These are phyloP conservation scores for Xylariales sp. DNA, from an alignment of 2,329 filamentous ascomycete genomes.

Conservation along the genomic window DNA sequence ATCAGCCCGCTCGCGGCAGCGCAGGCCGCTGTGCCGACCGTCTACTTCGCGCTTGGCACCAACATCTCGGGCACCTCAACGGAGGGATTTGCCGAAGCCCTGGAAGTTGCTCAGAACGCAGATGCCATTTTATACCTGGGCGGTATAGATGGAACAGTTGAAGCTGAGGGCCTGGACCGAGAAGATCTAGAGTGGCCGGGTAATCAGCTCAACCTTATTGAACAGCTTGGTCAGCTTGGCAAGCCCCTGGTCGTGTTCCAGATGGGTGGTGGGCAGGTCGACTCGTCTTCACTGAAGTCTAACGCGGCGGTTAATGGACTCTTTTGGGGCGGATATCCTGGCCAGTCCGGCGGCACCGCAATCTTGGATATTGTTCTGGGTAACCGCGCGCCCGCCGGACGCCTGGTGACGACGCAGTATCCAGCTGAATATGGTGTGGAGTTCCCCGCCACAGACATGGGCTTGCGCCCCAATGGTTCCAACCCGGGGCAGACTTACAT, in stretches of 20 bases:
- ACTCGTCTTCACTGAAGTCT: conserved; percentile 35
- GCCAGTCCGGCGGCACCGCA: conserved; percentile 46
- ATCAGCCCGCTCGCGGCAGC: conserved; percentile 50
- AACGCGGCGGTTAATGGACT: conserved; percentile 40
- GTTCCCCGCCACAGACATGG: conserved; percentile 45
- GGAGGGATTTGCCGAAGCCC: conserved; percentile 25
- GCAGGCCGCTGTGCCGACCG: conserved; percentile 34
- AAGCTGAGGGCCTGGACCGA: conserved; percentile 47
- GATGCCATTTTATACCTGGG: conserved; percentile 47
- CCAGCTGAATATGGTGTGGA: conserved; percentile 37
- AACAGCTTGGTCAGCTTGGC: conserved; percentile 24
- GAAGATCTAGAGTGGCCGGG: conserved; percentile 45
- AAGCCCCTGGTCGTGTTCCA: conserved; percentile 50
- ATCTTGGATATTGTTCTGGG: conserved; percentile 44
- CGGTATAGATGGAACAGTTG: conserved; percentile 41
- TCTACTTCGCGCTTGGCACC: conserved; percentile 38
- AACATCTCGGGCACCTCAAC: conserved; percentile 21
- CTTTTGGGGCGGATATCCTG: conserved; percentile 47
- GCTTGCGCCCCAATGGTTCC: conserved; percentile 33
- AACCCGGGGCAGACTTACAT: conserved; percentile 44
- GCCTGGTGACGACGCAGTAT: conserved; percentile 44
- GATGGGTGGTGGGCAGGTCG: conserved; percentile 44
- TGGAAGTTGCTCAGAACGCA: conserved; percentile 33
- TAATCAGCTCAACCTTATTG: conserved; percentile 46
- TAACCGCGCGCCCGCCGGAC: conserved; percentile 37